Evolutionary conservation across 2,329 filamentous ascomycete genomes (phyloP).

Genomic region (Apiospora sp.): DNA sequence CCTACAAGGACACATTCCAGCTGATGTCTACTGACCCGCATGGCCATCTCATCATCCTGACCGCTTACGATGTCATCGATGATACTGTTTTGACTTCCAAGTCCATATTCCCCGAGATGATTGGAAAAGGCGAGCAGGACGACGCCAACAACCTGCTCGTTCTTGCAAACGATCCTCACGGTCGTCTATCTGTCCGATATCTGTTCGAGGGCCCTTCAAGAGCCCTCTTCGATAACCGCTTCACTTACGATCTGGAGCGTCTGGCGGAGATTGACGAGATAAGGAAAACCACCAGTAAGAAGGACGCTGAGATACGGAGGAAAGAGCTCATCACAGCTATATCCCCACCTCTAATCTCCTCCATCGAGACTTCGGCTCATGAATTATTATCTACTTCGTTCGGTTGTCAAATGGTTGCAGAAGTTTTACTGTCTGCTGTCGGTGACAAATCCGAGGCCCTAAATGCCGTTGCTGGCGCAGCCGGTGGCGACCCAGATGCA

Average conservation of each 20-base stretch:
- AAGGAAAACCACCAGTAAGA: conserved; percentile 88
- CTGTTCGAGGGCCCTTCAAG: conserved; percentile 76
- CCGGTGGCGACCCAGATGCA: conserved; percentile 60
- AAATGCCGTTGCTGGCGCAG: conserved; percentile 70
- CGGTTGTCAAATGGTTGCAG: conserved; percentile 85
- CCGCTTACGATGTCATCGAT: conserved; percentile 90
- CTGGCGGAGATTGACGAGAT: conserved; percentile 81
- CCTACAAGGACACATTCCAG: conserved; percentile 89
- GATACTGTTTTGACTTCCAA: conserved; percentile 91
- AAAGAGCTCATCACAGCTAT: conserved; percentile 78
- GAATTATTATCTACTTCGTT: conserved; percentile 79
- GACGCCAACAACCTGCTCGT: conserved; percentile 70
- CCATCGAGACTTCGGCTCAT: conserved; percentile 72
- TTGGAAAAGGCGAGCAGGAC: conserved; percentile 73
- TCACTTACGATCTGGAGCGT: conserved; percentile 72
- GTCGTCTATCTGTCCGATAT: conserved; percentile 76
- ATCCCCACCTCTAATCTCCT: conserved; percentile 77
- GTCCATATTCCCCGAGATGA: conserved; percentile 84
- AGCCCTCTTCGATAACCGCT: conserved; percentile 66
- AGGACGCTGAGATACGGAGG: conserved; percentile 79
- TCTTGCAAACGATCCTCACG: conserved; percentile 70
- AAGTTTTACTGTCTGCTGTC: conserved; percentile 78
- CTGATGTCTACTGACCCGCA: conserved; percentile 82
- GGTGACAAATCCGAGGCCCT: conserved; percentile 82
- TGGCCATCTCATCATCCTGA: conserved; percentile 82